phyloP scores from a whole-genome alignment of 176 grass and related monocot genomes.

The Oryza coarctata region DNA sequence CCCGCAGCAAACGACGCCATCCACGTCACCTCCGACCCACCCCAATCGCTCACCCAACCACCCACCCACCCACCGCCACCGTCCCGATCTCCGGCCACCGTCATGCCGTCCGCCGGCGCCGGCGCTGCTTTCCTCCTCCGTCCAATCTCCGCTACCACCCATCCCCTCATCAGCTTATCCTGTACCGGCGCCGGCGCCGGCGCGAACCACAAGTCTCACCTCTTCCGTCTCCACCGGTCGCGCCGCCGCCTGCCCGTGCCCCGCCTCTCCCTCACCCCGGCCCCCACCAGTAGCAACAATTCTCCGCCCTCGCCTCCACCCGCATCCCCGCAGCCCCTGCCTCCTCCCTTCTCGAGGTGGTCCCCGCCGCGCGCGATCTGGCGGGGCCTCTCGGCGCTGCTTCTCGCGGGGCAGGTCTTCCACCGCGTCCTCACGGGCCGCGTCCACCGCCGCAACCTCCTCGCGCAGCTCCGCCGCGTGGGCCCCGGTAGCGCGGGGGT shows the following conservation, averaged over 20 bases:
- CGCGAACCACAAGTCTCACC: not conserved
- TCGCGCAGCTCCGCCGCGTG: conserved; percentile 80
- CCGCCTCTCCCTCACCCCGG: conserved; percentile 40
- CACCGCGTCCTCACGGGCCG: conserved; percentile 66
- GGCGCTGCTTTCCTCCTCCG: conserved; percentile 34
- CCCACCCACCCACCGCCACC: conserved; percentile 21
- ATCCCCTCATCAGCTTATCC: conserved; percentile 10
- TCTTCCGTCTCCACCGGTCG: conserved; percentile 29
- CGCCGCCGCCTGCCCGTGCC: conserved; percentile 28
- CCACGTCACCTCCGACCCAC: conserved; percentile 29
- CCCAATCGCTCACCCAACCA: conserved; percentile 1
- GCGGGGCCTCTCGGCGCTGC: conserved; percentile 81
- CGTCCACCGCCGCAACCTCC: conserved; percentile 87
- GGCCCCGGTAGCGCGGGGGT: conserved; percentile 85
- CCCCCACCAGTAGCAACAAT: conserved; percentile 41
- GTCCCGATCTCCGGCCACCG: not conserved
- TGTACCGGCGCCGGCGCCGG: not conserved
- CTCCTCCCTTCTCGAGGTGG: conserved; percentile 48
- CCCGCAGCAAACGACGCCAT: not conserved
- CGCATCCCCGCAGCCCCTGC: not conserved
- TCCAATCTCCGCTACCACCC: conserved; percentile 10
- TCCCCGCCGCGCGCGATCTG: conserved; percentile 74
- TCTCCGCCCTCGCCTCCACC: conserved; percentile 40
- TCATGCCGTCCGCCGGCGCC: conserved; percentile 26
- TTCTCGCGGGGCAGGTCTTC: conserved; percentile 84